Evolutionary conservation across 495 filamentous ascomycete genomes (phyloP).

Genomic region (Daldinia caldariorum): DNA sequence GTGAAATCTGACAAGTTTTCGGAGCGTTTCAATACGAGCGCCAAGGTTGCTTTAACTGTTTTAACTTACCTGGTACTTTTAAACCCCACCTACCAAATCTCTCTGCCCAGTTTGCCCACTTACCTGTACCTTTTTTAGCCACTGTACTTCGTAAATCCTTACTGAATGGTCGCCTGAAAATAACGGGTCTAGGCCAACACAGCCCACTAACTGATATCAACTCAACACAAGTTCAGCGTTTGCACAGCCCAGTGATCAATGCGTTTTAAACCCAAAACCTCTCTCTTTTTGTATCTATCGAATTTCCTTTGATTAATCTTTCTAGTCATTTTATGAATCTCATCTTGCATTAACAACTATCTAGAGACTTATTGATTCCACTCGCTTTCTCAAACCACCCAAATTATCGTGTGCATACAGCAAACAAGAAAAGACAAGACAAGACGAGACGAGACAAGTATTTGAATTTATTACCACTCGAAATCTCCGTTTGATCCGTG

Average conservation of each 20-base stretch:
- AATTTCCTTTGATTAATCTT: background rate
- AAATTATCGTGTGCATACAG: background rate
- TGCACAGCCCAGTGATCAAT: conserved; percentile 25
- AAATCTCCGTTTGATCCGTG: conserved; percentile 14
- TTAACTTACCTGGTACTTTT: conserved; percentile 7
- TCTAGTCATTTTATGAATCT: conserved; percentile 11
- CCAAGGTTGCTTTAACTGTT: conserved; percentile 17
- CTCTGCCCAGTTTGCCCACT: conserved; percentile 11
- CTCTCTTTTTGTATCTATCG: background rate
- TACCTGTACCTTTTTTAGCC: conserved; percentile 12
- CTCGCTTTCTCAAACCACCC: conserved; percentile 3
- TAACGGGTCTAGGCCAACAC: conserved; percentile 27
- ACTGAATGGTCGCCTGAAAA: conserved; percentile 12
- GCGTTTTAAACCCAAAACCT: conserved; percentile 6
- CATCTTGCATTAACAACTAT: conserved; percentile 14
- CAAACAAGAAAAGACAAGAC: background rate
- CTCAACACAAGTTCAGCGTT: background rate
- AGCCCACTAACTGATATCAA: conserved; percentile 28
- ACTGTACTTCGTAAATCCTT: conserved; percentile 36
- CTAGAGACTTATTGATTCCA: conserved; percentile 16
- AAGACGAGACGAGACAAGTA: background rate
- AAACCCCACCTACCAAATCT: conserved; percentile 6
- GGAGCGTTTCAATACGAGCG: conserved; percentile 43
- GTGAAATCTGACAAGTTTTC: conserved; percentile 23
- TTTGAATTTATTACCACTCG: conserved; percentile 4